Evolutionary conservation across 805 yeast genomes (phyloP).

Genomic region (Yarrowia sp.): DNA sequence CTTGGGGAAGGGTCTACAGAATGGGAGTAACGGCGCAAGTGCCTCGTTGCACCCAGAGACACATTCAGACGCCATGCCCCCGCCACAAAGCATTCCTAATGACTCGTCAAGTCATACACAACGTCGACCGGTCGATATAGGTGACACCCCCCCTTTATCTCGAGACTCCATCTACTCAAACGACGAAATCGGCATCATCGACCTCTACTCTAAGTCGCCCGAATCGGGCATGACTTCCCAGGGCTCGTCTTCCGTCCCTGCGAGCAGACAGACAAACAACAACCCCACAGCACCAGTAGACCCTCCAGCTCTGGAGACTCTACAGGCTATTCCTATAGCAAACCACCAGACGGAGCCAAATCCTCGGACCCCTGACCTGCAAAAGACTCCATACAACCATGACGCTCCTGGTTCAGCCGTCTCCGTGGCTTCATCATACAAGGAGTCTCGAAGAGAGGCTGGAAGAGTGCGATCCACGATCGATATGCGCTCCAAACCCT

Average conservation of each 20-base stretch:
- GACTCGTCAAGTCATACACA: conserved; percentile 14
- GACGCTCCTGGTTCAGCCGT: conserved; percentile 32
- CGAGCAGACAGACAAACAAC: conserved; percentile 5
- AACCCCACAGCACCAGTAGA: neutral
- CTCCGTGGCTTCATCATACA: conserved; percentile 32
- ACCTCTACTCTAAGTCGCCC: conserved; percentile 29
- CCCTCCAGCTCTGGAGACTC: conserved; percentile 4
- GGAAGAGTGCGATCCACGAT: conserved; percentile 33
- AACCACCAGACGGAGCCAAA: neutral
- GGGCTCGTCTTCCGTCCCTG: conserved; percentile 23
- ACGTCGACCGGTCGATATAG: conserved; percentile 19
- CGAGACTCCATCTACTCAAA: conserved; percentile 31
- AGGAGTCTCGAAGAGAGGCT: conserved; percentile 33
- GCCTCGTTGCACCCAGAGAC: too few species aligned
- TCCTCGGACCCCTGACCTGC: conserved; percentile 25
- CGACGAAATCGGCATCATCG: conserved; percentile 36
- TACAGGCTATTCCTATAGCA: conserved; percentile 16
- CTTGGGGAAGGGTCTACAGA: conserved; percentile 1
- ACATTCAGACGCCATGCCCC: neutral
- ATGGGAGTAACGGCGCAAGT: neutral
- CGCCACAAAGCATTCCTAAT: conserved; percentile 15
- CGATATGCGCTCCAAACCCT: conserved; percentile 36
- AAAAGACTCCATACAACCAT: conserved; percentile 23
- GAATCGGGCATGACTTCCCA: conserved; percentile 32
- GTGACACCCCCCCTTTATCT: conserved; percentile 16